These are phyloP conservation scores for Rubia yunnanensis DNA, from an alignment of 257 asterid species.

Conservation along the genomic window DNA sequence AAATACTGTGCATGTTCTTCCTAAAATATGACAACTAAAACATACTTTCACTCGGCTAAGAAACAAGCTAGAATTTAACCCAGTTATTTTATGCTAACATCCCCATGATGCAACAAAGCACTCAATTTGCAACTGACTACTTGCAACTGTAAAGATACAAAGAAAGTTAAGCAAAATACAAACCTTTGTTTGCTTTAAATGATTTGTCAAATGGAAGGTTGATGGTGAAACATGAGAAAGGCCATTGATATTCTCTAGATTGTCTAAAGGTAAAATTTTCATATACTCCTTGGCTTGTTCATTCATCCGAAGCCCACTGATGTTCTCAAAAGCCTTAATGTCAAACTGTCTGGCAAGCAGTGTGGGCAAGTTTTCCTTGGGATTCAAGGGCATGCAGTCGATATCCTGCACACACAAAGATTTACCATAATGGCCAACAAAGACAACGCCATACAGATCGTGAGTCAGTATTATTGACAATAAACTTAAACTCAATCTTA, in stretches of 20 bases:
- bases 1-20: neutral
- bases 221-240: conserved; percentile 41
- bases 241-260: conserved; percentile 38
- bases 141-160: conserved; percentile 1
- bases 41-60: neutral
- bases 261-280: conserved; percentile 35
- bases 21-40: neutral
- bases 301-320: conserved; percentile 41
- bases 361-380: conserved; percentile 60
- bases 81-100: neutral
- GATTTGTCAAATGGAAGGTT: conserved; percentile 31
- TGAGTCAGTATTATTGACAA: neutral
- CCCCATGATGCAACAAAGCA: neutral
- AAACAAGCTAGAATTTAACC: neutral
- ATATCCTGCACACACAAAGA: conserved; percentile 46
- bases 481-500: neutral
- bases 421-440: neutral
- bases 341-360: conserved; percentile 40
- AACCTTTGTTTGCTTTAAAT: conserved; percentile 57
- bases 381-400: conserved; percentile 89
- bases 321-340: conserved; percentile 46
- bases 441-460: conserved; percentile 3
- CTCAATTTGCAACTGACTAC: neutral
- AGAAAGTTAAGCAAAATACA: conserved; percentile 13
- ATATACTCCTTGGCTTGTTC: conserved; percentile 45